phyloP scores from a whole-genome alignment of 2,329 filamentous ascomycete species.

The Fusarium drepaniforme region DNA sequence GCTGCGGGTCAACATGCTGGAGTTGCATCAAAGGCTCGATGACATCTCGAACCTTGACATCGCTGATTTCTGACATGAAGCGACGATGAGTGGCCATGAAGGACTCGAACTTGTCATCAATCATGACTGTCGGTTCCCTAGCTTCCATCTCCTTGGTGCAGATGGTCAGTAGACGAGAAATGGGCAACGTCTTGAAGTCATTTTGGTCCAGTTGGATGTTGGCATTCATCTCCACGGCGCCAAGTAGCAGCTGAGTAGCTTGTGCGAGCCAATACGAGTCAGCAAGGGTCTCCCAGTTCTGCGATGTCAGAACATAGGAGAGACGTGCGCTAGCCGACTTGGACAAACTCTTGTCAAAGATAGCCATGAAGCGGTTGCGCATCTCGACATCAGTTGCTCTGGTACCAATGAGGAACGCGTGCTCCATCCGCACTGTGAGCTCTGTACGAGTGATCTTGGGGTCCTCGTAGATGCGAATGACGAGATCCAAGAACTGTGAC shows the following conservation, averaged over 20 bases:
- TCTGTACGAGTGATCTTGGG: slow-evolving; percentile 95
- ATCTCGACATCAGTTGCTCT: slow-evolving; percentile 94
- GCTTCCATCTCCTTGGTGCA: slow-evolving; percentile 83
- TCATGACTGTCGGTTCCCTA: slow-evolving; percentile 74
- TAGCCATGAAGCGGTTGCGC: slow-evolving; percentile 95
- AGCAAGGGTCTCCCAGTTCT: slow-evolving; percentile 96
- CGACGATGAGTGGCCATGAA: slow-evolving; percentile 83
- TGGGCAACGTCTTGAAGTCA: slow-evolving; percentile 83
- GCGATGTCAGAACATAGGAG: slow-evolving; percentile 87
- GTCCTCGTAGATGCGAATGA: slow-evolving; percentile 98
- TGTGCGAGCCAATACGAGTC: slow-evolving; percentile 98
- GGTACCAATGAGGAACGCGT: slow-evolving; percentile 96
- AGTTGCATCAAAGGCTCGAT: slow-evolving; percentile 92
- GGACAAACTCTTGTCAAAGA: slow-evolving; percentile 96
- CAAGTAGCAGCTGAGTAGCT: slow-evolving; percentile 91
- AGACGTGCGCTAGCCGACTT: slow-evolving; percentile 90
- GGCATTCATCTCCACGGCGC: slow-evolving; percentile 88
- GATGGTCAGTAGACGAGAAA: slow-evolving; percentile 78
- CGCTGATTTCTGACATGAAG: slow-evolving; percentile 87
- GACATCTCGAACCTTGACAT: slow-evolving; percentile 88
- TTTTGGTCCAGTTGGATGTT: slow-evolving; percentile 82
- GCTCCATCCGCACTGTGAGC: slow-evolving; percentile 95
- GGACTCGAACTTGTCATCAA: slow-evolving; percentile 84
- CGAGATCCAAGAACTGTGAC: slow-evolving; percentile 92
- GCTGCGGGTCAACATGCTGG: slow-evolving; percentile 86